Evolutionary conservation across 208 protist genomes (phyloP), one percentile per base, ranked within the genome.

Genomic region (Acanthamoeba lenticulata): DNA sequence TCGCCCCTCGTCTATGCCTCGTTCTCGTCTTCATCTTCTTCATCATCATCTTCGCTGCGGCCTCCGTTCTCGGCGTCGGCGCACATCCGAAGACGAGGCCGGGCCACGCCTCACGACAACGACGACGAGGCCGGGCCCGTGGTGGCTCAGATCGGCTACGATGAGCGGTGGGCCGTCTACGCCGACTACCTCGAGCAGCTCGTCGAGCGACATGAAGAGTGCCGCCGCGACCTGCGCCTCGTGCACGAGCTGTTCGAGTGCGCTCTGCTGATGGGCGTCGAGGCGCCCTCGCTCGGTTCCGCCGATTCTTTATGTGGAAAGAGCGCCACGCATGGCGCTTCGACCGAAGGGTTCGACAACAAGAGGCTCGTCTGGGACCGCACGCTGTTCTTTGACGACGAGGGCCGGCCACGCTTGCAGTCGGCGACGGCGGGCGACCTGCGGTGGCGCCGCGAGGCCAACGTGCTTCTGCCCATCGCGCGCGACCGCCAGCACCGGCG

Each of bases 231-330:
- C 5, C 34, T 34, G 44, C 69, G 69, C 9, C 36, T 79, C 32
- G 69, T 79, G 69, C 69, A 79, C 69, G 69, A 79, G 32, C 32
- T 79, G 19, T 79, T 79, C 38, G 69, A 79, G 69, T 79, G 69
- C 27, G 69, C 69, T 11, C 38, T 79, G 21, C 69, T 44, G 69
- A 27, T 44, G 38, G 69, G 69, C 69, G 69, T 79, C 38, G 38
- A 45, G 4, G 69, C 27, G 69, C 29, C 69, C 7, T 79, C 69
- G 7, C 69, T 42, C 32, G 60, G 29, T 13, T 67, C 29, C 60
- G 60, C 21, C n/a, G n/a, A n/a, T n/a, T n/a, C n/a, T n/a, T n/a
- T n/a, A n/a, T n/a, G n/a, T n/a, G n/a, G n/a, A n/a, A n/a, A n/a
- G n/a, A n/a, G n/a, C n/a, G n/a, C n/a, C n/a, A n/a, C n/a, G n/a